A percentile compares a stretch with the other conserved stretches of the same genome.
These are phyloP conservation scores for Pisolithus microcarpus DNA, from an alignment of 768 basidiomycete species.

Conservation along the genomic window DNA sequence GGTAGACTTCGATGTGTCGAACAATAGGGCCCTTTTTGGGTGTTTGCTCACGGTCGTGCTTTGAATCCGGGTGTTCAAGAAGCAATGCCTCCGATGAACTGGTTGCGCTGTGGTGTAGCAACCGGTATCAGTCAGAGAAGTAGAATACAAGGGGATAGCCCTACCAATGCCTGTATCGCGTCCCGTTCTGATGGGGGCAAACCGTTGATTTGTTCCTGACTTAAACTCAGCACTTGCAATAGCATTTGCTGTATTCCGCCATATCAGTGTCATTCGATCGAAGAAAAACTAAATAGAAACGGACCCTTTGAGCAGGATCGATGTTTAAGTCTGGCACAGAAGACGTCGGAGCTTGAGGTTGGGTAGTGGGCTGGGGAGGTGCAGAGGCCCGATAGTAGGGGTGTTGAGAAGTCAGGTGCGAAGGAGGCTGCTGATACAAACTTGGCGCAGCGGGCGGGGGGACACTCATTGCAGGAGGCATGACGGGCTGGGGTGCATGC, in stretches of 20 bases:
- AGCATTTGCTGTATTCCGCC: conserved; percentile 57
- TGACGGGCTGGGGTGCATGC: conserved; percentile 28
- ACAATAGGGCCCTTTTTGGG: too few species aligned
- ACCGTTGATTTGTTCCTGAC: conserved; percentile 75
- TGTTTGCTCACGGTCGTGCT: too few species aligned
- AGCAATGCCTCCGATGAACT: conserved; percentile 23
- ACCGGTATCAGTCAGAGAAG: not conserved
- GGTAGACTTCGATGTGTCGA: too few species aligned
- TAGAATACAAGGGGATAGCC: conserved; percentile 28
- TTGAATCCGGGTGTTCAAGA: conserved; percentile 4
- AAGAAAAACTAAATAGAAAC: conserved; percentile 14
- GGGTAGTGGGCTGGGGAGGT: conserved; percentile 24
- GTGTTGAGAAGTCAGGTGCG: conserved; percentile 27
- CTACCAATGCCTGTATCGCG: conserved; percentile 76
- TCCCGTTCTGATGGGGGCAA: conserved; percentile 72
- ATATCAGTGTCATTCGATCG: conserved; percentile 9
- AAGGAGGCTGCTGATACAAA: conserved; percentile 23
- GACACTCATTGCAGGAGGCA: conserved; percentile 27
- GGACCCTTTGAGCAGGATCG: conserved; percentile 46
- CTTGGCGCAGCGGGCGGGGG: conserved; percentile 22
- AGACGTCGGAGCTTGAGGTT: conserved; percentile 23
- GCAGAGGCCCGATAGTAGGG: conserved; percentile 27
- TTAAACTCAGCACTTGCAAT: conserved; percentile 77
- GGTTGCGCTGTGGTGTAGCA: conserved; percentile 22
- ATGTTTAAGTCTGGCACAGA: conserved; percentile 33